These are phyloP conservation scores for Diaporthe sp. DNA, from an alignment of 2,329 filamentous ascomycete species.

Conservation along the genomic window DNA sequence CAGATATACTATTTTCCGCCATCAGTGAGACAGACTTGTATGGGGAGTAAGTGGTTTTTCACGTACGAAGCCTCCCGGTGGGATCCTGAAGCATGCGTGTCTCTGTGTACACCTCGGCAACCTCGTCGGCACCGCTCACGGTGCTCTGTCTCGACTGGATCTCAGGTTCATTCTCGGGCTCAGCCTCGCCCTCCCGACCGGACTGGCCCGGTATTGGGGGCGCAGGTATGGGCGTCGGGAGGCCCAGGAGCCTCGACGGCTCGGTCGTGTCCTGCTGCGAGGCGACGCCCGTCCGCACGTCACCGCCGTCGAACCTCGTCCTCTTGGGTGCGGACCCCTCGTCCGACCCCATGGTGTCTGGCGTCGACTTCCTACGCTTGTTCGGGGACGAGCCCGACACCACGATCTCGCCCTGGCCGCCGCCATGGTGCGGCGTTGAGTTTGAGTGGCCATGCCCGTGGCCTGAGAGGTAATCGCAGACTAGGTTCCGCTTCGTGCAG, in stretches of 20 bases:
- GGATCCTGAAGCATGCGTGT: constrained; percentile 71
- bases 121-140: constrained; percentile 63
- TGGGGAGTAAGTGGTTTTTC: background rate
- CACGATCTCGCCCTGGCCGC: constrained; percentile 48
- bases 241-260: constrained; percentile 49
- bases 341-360: constrained; percentile 29
- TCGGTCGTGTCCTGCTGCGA: constrained; percentile 41
- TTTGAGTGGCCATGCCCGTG: constrained; percentile 44
- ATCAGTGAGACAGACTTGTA: constrained; percentile 36
- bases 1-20: constrained; percentile 62
- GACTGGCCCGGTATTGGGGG: constrained; percentile 12
- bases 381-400: constrained; percentile 41
- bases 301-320: constrained; percentile 33
- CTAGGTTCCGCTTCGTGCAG: constrained; percentile 65
- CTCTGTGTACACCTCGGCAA: constrained; percentile 66
- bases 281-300: background rate
- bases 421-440: constrained; percentile 40
- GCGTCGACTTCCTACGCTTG: constrained; percentile 39
- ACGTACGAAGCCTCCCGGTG: constrained; percentile 68
- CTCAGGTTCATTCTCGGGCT: constrained; percentile 47
- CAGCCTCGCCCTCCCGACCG: constrained; percentile 34
- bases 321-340: constrained; percentile 30
- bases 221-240: constrained; percentile 36
- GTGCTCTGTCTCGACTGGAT: constrained; percentile 53
- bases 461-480: constrained; percentile 57